phyloP scores from a whole-genome alignment of 306 rosid species.

The Cicer judaicum region DNA sequence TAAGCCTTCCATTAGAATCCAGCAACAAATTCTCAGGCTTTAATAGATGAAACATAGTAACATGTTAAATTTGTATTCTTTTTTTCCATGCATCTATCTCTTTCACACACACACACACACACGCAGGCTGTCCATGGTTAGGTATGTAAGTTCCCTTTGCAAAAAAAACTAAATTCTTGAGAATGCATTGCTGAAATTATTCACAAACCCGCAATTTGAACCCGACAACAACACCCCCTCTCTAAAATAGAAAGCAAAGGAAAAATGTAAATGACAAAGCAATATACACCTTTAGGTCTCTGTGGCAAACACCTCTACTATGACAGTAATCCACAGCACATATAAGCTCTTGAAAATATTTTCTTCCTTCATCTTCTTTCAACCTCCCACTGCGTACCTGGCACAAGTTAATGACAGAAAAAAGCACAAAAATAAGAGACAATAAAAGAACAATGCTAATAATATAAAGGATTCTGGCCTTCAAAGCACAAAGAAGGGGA shows the following conservation, averaged over 20 bases:
- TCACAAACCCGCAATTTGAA: slow-evolving; percentile 28
- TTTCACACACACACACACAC: slow-evolving; percentile 1
- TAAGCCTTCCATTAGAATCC: slow-evolving; percentile 75
- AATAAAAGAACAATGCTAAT: slow-evolving; percentile 18
- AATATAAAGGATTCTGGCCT: slow-evolving; percentile 13
- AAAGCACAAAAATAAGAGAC: slow-evolving; percentile 31
- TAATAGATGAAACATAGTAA: slow-evolving; percentile 43
- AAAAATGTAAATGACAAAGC: slow-evolving; percentile 24
- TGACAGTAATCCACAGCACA: slow-evolving; percentile 96
- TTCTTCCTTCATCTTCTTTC: slow-evolving; percentile 96
- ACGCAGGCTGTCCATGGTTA: not conserved
- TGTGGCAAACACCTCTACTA: slow-evolving; percentile 93
- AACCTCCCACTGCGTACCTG: slow-evolving; percentile 86
- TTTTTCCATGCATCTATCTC: not conserved
- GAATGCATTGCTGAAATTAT: slow-evolving; percentile 6
- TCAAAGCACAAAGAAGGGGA: slow-evolving; percentile 27
- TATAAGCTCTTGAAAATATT: slow-evolving; percentile 91
- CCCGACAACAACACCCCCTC: not conserved
- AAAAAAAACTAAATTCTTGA: not conserved
- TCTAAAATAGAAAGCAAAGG: slow-evolving; percentile 6
- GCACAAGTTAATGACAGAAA: slow-evolving; percentile 28
- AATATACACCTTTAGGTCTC: slow-evolving; percentile 79
- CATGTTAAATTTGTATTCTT: slow-evolving; percentile 31
- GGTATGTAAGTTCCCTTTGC: slow-evolving; percentile 11
- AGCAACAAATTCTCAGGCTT: slow-evolving; percentile 94